phyloP scores from a whole-genome alignment of 441 rosid genomes.

The Caryocar brasiliense region DNA sequence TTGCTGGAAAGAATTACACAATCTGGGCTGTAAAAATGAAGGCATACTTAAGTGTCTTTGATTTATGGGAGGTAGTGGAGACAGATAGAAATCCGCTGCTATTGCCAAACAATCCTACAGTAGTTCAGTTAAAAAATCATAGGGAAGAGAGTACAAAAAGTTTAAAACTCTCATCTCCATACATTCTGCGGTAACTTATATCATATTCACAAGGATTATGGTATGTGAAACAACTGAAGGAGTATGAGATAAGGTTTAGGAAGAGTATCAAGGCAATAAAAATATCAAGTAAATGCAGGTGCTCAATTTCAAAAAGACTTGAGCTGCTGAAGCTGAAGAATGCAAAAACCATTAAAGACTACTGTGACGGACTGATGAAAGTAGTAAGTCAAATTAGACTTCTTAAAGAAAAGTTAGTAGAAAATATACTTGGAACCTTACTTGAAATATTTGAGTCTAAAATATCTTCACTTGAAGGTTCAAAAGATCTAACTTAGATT shows the following conservation, averaged over 20 bases:
- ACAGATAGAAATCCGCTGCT: not conserved
- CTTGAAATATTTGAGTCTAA: not conserved
- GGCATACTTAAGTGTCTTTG: not conserved
- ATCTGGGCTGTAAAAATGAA: not conserved
- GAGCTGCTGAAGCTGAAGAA: not conserved
- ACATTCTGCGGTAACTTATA: not conserved
- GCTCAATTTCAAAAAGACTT: not conserved
- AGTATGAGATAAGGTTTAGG: not conserved
- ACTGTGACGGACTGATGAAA: not conserved
- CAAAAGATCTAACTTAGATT: not conserved
- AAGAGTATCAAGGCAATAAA: not conserved
- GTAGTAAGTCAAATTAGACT: not conserved
- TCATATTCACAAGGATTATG: not conserved
- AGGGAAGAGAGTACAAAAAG: not conserved
- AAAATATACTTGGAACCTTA: not conserved
- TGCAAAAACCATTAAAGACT: not conserved
- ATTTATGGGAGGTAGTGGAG: not conserved
- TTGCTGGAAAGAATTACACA: not conserved
- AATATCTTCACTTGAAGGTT: not conserved
- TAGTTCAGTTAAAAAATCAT: not conserved
- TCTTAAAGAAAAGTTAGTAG: not conserved
- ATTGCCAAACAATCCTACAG: not conserved
- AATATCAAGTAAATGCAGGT: not conserved
- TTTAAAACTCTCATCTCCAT: not conserved
- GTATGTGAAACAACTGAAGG: not conserved